Percentiles rank a stretch among this genome's conserved stretches.
Conservation (phyloP, 106 monocot genomes). For the Allium fistulosum region DNA sequence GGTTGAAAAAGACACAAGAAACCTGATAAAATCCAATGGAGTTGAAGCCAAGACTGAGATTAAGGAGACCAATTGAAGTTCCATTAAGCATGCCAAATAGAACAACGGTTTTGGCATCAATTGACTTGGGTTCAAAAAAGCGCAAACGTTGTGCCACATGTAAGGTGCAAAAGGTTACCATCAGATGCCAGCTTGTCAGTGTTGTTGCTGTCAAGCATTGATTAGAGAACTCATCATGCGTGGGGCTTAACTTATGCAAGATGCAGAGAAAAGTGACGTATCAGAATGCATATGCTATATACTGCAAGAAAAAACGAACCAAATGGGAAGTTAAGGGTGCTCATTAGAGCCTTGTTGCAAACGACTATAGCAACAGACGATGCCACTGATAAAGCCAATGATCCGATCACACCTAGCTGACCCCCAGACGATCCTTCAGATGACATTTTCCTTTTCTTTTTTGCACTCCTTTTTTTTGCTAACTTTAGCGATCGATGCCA, state of each 20-base stretch:
- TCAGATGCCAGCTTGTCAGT: slow-evolving; percentile 84
- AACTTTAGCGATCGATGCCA: no score
- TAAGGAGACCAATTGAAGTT: slow-evolving; percentile 82
- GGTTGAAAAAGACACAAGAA: not conserved
- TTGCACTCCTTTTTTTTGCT: no score
- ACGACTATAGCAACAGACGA: slow-evolving; percentile 89
- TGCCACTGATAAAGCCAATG: slow-evolving; percentile 60
- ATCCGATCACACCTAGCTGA: slow-evolving; percentile 48
- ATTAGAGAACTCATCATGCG: not conserved
- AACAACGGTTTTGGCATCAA: slow-evolving; percentile 45
- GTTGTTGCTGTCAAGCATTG: slow-evolving; percentile 52
- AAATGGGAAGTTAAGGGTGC: slow-evolving; percentile 72
- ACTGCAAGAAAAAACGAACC: slow-evolving; percentile 25
- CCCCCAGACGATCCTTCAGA: slow-evolving; percentile 25
- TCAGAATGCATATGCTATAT: not conserved
- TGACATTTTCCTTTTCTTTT: slow-evolving; percentile 7
- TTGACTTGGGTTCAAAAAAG: slow-evolving; percentile 59
- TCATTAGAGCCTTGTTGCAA: slow-evolving; percentile 88
- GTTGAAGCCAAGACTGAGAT: slow-evolving; percentile 85
- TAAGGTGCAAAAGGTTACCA: slow-evolving; percentile 87
- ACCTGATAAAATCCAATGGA: slow-evolving; percentile 93
- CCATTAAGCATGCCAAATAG: slow-evolving; percentile 81
- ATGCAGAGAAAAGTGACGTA: slow-evolving; percentile 2
- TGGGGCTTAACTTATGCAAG: not conserved
- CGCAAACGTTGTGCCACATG: slow-evolving; percentile 47